These are phyloP conservation scores for Limnanthes douglasii DNA, from an alignment of 345 rosid genomes.

Conservation along the genomic window DNA sequence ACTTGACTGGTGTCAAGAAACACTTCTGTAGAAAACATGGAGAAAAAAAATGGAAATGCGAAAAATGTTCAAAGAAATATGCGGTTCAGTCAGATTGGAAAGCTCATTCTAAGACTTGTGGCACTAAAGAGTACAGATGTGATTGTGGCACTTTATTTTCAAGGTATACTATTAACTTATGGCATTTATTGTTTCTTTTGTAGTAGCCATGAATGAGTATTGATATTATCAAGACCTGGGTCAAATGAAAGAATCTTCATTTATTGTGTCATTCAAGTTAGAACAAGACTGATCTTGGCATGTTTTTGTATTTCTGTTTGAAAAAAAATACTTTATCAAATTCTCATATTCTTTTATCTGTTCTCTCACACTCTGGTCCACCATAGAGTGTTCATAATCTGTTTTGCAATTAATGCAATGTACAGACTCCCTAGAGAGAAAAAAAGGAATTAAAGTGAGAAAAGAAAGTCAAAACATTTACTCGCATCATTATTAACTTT, in stretches of 20 bases:
- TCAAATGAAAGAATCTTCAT: conserved; percentile 24
- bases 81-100: conserved; percentile 98
- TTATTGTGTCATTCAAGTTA: conserved; percentile 15
- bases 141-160: conserved; percentile 94
- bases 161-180: conserved; percentile 27
- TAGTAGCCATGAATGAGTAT: too few relatives aligned
- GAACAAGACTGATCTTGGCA: not conserved
- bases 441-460: conserved; percentile 1
- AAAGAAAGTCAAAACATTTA: not conserved
- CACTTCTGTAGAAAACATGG: conserved; percentile 91
- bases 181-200: not conserved
- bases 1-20: conserved; percentile 93
- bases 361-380: conserved; percentile 4
- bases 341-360: conserved; percentile 6
- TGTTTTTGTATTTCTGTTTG: not conserved
- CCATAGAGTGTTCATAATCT: too few relatives aligned
- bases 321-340: not conserved
- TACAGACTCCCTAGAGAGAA: too few relatives aligned
- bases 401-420: too few relatives aligned
- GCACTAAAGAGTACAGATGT: conserved; percentile 87
- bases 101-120: conserved; percentile 94
- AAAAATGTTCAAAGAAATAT: conserved; percentile 77
- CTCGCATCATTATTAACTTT: not conserved
- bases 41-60: conserved; percentile 96
- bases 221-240: too few relatives aligned